A percentile compares a stretch with the other conserved stretches of the same genome.
These are phyloP conservation scores for Globisporangium solare DNA, from an alignment of 352 stramenopile genomes.

Conservation along the genomic window DNA sequence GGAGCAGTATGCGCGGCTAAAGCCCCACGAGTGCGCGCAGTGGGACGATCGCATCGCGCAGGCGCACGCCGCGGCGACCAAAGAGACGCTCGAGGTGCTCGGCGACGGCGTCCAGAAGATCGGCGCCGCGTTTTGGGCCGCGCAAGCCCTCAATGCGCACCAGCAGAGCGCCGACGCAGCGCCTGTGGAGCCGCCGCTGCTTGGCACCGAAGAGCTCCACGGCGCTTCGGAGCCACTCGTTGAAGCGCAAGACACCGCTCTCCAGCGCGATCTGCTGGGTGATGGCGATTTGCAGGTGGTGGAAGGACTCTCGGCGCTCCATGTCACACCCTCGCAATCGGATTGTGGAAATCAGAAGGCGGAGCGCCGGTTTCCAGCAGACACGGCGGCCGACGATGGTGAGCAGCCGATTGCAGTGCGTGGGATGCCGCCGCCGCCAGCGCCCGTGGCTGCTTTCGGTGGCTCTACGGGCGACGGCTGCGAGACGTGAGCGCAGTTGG, in stretches of 20 bases:
- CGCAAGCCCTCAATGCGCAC: constrained; percentile 10
- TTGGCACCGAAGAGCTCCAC: not conserved
- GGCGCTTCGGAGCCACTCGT: too few relatives aligned
- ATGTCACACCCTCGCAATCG: not conserved
- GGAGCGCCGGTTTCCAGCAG: too few relatives aligned
- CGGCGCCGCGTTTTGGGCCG: constrained; percentile 47
- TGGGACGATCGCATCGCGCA: constrained; percentile 60
- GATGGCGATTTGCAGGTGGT: not conserved
- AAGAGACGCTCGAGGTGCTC: constrained; percentile 32
- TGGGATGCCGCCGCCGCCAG: not conserved
- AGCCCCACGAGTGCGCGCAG: constrained; percentile 31
- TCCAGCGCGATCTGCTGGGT: not conserved
- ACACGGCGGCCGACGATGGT: too few relatives aligned
- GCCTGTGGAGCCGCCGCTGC: not conserved
- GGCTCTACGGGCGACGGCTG: constrained; percentile 26
- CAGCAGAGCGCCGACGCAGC: not conserved
- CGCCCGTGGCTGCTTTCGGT: not conserved
- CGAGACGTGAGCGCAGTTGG: constrained; percentile 58
- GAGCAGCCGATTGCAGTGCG: too few relatives aligned
- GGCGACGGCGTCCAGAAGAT: constrained; percentile 38
- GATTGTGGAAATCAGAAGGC: too few relatives aligned
- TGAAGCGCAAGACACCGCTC: too few relatives aligned
- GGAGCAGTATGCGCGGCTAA: constrained; percentile 50
- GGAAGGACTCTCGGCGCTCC: not conserved
- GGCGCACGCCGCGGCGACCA: constrained; percentile 35